Base-by-base conservation (phyloP, 352 stramenopile genomes). In the Pythium vanterpoolii region DNA sequence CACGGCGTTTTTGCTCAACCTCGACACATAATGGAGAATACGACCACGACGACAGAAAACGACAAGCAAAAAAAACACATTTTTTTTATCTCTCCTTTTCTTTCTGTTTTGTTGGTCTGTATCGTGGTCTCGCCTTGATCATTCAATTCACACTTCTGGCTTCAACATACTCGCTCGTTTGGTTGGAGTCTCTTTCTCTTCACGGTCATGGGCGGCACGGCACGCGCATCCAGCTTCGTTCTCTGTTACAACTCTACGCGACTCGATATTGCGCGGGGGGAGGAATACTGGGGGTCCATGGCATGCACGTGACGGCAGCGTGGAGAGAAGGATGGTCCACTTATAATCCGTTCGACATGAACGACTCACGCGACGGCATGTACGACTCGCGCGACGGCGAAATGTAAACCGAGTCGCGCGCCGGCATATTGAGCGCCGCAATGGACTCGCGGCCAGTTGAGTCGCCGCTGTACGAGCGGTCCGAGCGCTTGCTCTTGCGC, bases 1-100 rank as follows among this genome's bases (percentile, higher is more conserved):
- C 48, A 79, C 96, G 2, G 94, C 93, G 3, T 95, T 95, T 65
- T 71, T 98, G 62, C 88, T 95, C 57, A 98, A 98, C 63, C 79
- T 98, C 38, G 94, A 96, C 60, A 75, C 73, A 31, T 90, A 76
- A 59, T 11, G 16, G 23, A 38, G 26, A 43, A 40, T 28, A 45
- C 7, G 27, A 24, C n/a, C 18, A 23, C 16, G 21, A 57, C n/a
- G 44, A 30, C 30, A 44, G 28, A 38, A 44, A 55, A 55, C 19
- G 33, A 43, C 57, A 50, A 49, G 24, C 43, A 43, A 24, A 27
- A 51, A 42, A 61, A 57, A 42, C 55, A 46, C 44, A 34, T 49
- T 56, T 43, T 47, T 34, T 48, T 16, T 55, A 16, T 52, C 44
- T 52, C 40, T 40, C 26, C 16, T 52, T 52, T 44, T 42, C 21